Evolutionary conservation across 225 moss, liverwort and hornwort species (phyloP).

Genomic region (Thuidium tamariscinum): DNA sequence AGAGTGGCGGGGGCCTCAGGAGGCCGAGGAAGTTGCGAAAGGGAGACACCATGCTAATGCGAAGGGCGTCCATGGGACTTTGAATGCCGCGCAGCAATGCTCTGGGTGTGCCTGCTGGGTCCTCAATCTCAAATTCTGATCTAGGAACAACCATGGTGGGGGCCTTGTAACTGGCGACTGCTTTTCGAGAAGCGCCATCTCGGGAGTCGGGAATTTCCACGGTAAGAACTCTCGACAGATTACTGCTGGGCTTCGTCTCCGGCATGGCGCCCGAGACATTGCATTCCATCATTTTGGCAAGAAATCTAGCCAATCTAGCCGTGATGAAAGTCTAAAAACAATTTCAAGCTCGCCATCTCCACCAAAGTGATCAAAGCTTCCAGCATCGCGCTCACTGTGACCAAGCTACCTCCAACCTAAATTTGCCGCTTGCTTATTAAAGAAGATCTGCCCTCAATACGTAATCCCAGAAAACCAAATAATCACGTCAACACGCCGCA

Average conservation of each 20-base stretch:
- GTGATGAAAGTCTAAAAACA: not conserved
- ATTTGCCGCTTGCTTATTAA: not conserved
- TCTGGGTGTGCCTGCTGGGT: not conserved
- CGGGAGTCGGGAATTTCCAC: not conserved
- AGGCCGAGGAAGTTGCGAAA: slow-evolving; percentile 19
- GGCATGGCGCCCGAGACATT: not conserved
- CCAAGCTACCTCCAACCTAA: not conserved
- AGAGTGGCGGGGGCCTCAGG: not conserved
- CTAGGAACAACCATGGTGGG: not conserved
- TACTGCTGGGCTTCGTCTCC: not conserved
- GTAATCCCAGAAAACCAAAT: not conserved
- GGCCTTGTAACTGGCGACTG: not conserved
- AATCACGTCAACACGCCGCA: not conserved
- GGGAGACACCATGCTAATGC: slow-evolving; percentile 2
- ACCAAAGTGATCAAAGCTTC: not conserved
- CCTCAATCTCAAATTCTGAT: not conserved
- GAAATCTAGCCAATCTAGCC: not conserved
- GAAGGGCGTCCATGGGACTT: slow-evolving; percentile 14
- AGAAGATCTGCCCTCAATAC: not conserved
- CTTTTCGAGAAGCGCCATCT: not conserved
- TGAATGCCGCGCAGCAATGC: not conserved
- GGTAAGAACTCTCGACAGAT: not conserved
- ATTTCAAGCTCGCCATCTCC: not conserved
- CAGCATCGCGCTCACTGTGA: not conserved
- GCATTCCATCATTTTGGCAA: not conserved